phyloP scores from a whole-genome alignment of 192 early-diverging fungal genomes.

The Gaertneriomyces sp. region DNA sequence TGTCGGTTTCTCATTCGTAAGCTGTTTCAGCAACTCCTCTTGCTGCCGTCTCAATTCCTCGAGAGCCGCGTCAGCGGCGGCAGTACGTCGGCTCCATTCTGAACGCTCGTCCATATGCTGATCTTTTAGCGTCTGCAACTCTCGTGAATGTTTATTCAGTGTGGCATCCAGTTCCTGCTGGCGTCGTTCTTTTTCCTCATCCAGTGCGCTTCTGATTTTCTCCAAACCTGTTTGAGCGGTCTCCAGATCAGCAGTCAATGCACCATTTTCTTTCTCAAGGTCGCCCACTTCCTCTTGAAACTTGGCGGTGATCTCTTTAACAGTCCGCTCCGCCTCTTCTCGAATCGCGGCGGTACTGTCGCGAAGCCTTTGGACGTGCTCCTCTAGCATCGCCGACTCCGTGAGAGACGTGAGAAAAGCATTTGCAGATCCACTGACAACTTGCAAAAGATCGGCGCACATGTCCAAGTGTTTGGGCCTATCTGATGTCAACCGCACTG shows the following conservation, averaged over 20 bases:
- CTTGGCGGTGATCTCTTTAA: conserved; percentile 8
- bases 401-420: background rate
- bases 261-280: conserved; percentile 9
- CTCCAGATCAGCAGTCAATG: background rate
- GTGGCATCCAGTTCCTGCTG: background rate
- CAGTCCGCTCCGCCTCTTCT: conserved; percentile 17
- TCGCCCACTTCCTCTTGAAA: conserved; percentile 11
- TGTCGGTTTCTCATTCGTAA: background rate
- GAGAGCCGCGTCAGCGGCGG: background rate
- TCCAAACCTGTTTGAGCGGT: background rate
- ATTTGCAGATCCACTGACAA: background rate
- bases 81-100: too few species aligned
- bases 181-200: conserved; percentile 1
- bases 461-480: background rate
- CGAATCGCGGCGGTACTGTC: conserved; percentile 10
- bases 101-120: background rate
- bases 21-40: background rate
- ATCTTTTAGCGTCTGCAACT: background rate
- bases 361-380: conserved; percentile 9
- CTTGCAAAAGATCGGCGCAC: conserved; percentile 10
- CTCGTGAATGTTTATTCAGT: background rate
- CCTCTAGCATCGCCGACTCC: conserved; percentile 8
- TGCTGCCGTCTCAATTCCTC: background rate
- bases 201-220: background rate
- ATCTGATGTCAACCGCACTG: background rate